Evolutionary conservation across 2,329 filamentous ascomycete genomes (phyloP), one percentile per base, ranked within the genome.

Genomic region (Trichoderma citrinoviride): DNA sequence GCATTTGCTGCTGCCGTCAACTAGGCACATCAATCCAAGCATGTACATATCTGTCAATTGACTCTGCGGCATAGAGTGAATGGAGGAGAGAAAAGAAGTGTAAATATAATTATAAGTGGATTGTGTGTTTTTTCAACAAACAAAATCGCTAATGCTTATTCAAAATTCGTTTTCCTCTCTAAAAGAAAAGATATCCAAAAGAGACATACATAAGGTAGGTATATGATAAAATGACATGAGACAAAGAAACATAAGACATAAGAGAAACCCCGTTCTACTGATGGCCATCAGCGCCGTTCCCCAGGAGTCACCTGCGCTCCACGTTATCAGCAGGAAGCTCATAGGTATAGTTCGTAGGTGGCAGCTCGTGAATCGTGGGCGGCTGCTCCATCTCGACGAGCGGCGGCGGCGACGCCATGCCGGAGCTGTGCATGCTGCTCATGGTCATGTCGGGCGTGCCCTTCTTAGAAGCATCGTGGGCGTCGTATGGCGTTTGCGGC

Each of bases 351-450:
- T 54, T 62, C 7, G 49, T 33, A 19, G 19, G 60, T 7, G 60
- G 60, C 49, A 62, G 40, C 49, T 62, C 60, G 40, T 62, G 44
- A 15, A 62, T 50, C 49, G 52, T 62, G 5, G 60, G 60, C n/a
- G 60, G 60, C 40, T 62, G 60, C 49, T 62, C 60, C 60, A 62
- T 33, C 49, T 62, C 60, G n/a, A 62, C 60, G 19, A 44, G 37
- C 6, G 60, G 60, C 40, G 47, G 37, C 6, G 60, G 60, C 40
- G 47, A 27, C 23, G 10, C 19, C 37, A 43, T 25, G 25, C 46
- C 29, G 49, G 23, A 12, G 23, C 40, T 17, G 25, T 46, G 37
- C 55, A 43, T 53, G 25, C 21, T 17, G 25, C 29, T 23, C 55
- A 43, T 53, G 25, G 21, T 41, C 40, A 33, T 44, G 25, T 37